Evolutionary conservation across 75 land plant genomes (phyloP).

Genomic region (Larix kaempferi): DNA sequence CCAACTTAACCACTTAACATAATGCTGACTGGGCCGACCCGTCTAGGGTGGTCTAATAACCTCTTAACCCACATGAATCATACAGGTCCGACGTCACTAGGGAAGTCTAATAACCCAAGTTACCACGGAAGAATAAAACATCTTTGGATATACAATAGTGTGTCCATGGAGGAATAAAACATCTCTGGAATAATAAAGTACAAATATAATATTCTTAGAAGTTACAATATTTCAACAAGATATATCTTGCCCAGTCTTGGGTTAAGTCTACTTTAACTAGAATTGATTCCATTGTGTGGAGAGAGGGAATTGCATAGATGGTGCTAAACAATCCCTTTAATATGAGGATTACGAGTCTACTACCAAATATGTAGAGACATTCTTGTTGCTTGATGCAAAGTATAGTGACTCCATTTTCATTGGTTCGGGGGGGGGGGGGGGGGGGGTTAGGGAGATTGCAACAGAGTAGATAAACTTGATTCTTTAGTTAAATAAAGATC

Average conservation of each 20-base stretch:
- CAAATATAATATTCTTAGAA: no score
- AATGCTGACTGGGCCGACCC: no score
- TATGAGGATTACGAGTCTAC: constrained; percentile 67
- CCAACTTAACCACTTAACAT: no score
- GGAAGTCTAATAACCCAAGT: no score
- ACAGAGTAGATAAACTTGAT: constrained; percentile 64
- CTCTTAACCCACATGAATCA: no score
- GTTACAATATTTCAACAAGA: no score
- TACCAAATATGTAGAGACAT: constrained; percentile 54
- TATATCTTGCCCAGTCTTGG: constrained; percentile 87
- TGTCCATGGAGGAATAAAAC: no score
- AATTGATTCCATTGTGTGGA: constrained; percentile 84
- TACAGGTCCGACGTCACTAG: no score
- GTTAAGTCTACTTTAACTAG: constrained; percentile 57
- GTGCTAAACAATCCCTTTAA: constrained; percentile 56
- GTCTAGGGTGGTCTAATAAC: no score
- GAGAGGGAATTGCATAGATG: constrained; percentile 62
- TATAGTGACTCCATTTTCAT: constrained; percentile 26
- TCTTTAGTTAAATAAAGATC: constrained; percentile 47
- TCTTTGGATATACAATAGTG: no score
- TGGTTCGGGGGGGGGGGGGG: background rate
- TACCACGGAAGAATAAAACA: no score
- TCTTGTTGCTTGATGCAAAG: constrained; percentile 58
- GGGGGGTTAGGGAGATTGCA: constrained; percentile 10
- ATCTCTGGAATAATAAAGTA: no score